These are phyloP conservation scores for Acanthamoeba rhysodes DNA, from an alignment of 208 protist genomes.

Conservation along the genomic window DNA sequence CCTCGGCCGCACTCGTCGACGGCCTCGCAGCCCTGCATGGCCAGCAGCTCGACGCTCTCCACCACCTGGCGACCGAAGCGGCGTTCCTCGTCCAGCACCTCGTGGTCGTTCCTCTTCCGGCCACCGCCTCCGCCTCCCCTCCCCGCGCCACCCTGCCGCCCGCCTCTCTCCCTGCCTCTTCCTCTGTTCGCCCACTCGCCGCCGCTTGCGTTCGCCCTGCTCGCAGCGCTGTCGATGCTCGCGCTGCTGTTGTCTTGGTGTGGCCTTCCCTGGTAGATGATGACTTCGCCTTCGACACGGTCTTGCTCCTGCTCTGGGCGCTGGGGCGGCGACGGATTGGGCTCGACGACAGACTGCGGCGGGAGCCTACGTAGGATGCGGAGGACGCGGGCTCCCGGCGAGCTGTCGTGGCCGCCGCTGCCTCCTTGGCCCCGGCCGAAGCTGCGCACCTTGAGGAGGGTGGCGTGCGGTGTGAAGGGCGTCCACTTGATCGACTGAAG, in stretches of 20 bases:
- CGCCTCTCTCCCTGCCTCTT: not conserved
- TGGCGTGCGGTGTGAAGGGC: conserved; percentile 21
- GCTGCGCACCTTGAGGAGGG: conserved; percentile 19
- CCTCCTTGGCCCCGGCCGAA: not conserved
- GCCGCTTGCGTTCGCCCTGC: not conserved
- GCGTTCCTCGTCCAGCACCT: not conserved
- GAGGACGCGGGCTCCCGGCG: not conserved
- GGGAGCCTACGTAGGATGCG: not conserved
- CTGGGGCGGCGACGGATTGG: not conserved
- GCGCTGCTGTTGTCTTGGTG: not conserved
- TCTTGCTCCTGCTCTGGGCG: not conserved
- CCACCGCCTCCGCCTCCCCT: not conserved
- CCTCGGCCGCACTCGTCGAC: conserved; percentile 5
- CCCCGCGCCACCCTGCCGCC: not conserved
- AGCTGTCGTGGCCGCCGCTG: not conserved
- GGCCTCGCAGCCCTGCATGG: conserved; percentile 22
- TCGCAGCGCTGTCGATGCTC: not conserved
- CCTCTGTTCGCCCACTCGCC: not conserved
- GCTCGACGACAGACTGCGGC: not conserved
- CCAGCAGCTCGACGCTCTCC: not conserved
- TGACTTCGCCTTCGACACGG: not conserved
- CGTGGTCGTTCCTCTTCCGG: not conserved
- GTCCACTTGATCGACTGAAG: conserved; percentile 14
- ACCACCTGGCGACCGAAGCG: not conserved
- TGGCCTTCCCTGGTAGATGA: not conserved